Evolutionary conservation across 2,329 filamentous ascomycete species (phyloP).

Genomic region (Aspergillus quadrilineatus): DNA sequence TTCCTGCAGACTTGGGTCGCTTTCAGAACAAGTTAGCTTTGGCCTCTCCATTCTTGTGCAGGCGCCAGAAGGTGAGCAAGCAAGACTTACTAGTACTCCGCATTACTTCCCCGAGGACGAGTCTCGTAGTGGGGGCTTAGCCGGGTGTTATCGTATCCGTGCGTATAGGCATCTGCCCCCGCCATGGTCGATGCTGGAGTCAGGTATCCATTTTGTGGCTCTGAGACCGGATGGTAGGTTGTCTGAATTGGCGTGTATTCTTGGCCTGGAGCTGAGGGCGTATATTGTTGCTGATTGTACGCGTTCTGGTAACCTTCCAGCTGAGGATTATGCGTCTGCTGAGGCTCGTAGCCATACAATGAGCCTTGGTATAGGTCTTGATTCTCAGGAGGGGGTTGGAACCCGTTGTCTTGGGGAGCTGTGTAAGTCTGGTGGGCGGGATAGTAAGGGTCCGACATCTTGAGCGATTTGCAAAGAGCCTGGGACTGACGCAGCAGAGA

Average conservation of each 20-base stretch:
- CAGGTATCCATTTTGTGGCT: constrained; percentile 5
- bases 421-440: constrained; percentile 5
- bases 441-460: constrained; percentile 17
- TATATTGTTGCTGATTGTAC: constrained; percentile 12
- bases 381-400: constrained; percentile 24
- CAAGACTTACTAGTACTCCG: constrained; percentile 22
- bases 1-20: not conserved
- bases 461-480: not conserved
- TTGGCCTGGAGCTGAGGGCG: not conserved
- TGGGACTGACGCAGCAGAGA: not conserved
- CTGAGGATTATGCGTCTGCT: constrained; percentile 1
- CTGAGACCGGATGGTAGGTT: constrained; percentile 8
- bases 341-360: constrained; percentile 30
- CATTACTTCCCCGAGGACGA: constrained; percentile 16
- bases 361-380: constrained; percentile 24
- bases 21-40: not conserved
- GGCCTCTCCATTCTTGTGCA: not conserved
- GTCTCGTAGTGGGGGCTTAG: constrained; percentile 13
- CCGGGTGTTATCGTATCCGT: constrained; percentile 9
- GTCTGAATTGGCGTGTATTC: constrained; percentile 6
- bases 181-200: constrained; percentile 1
- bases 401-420: constrained; percentile 4
- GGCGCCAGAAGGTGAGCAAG: not conserved
- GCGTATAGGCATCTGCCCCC: not conserved
- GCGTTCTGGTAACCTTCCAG: constrained; percentile 8